Evolutionary conservation across 2,329 filamentous ascomycete species (phyloP).

Genomic region (Claviceps capensis): DNA sequence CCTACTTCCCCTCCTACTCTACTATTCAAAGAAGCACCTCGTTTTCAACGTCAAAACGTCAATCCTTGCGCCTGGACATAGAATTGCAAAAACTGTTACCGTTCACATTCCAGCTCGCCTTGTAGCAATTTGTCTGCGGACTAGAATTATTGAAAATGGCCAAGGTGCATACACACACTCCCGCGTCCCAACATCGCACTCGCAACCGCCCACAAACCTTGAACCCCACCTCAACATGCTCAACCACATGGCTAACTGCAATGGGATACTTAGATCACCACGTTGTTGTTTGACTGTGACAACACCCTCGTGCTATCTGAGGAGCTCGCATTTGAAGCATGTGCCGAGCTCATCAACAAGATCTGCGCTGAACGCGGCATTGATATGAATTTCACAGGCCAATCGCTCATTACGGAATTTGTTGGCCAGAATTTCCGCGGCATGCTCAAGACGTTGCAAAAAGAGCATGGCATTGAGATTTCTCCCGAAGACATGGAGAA

Average conservation of each 20-base stretch:
- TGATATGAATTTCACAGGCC: slow-evolving; percentile 58
- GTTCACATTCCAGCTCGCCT: too few relatives aligned
- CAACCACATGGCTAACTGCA: neutral
- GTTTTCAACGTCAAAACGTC: too few relatives aligned
- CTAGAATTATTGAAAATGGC: too few relatives aligned
- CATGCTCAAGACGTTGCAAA: slow-evolving; percentile 68
- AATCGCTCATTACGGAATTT: slow-evolving; percentile 69
- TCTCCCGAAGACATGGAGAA: slow-evolving; percentile 51
- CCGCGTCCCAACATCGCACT: neutral
- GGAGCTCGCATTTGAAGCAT: slow-evolving; percentile 81
- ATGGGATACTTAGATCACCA: slow-evolving; percentile 36
- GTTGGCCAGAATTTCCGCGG: slow-evolving; percentile 91
- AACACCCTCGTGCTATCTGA: slow-evolving; percentile 92
- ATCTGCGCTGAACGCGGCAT: slow-evolving; percentile 58
- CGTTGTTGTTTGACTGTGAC: slow-evolving; percentile 66
- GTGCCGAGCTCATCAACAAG: slow-evolving; percentile 77
- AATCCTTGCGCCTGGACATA: too few relatives aligned
- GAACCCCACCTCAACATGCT: neutral
- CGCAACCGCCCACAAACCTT: neutral
- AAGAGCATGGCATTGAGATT: slow-evolving; percentile 63
- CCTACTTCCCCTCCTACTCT: too few relatives aligned
- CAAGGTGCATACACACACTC: too few relatives aligned
- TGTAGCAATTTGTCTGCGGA: too few relatives aligned
- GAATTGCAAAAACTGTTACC: too few relatives aligned
- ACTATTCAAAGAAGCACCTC: too few relatives aligned